Evolutionary conservation across 306 rosid species (phyloP), one percentile per base, ranked within the genome.

Genomic region (Acmispon strigosus): DNA sequence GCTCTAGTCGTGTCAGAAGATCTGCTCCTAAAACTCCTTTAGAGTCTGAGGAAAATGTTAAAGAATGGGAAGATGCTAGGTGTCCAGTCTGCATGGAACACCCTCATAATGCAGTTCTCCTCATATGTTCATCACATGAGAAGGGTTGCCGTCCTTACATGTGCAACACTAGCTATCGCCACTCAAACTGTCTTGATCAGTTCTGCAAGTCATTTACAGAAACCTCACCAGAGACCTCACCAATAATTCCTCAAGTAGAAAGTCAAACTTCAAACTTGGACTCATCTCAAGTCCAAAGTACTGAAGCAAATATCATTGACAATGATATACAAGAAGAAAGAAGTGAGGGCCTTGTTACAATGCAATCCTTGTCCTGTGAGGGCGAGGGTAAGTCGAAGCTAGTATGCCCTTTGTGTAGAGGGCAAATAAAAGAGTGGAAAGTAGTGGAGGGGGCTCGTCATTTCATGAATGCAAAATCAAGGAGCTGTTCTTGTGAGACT

Each of bases 1-100:
- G 96, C 85, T 89, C 92, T 44, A 91, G 92, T 64, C 70, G 71
- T 58, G 78, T 76, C 48, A 82, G 70, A 70, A 81, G 72, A 72
- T 54, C 64, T 57, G 58, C 72, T 19, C 56, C 67, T 19, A 89
- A 78, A 75, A 60, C 61, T 52, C 73, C 89, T 69, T 37, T 73
- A 45, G 98, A 85, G 72, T 51, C 84, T 0, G 90, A 84, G 62
- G 95, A 80, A 77, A 78, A 79, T 79, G 66, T 79, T 19, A 86
- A 84, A 74, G 97, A 91, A 77, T 95, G 99, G 99, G 99, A 95
- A 75, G 99, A 95, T 8, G 97, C 92, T 13, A 86, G 96, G 74
- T 95, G 99, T 81, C 96, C 97, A 4, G 96, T 95, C 67, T 91
- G 99, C 82, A 89, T 95, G 97, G 99, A 95, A 62, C 99, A 95